phyloP scores from a whole-genome alignment of 2,329 filamentous ascomycete genomes.

The Talaromyces sp. region DNA sequence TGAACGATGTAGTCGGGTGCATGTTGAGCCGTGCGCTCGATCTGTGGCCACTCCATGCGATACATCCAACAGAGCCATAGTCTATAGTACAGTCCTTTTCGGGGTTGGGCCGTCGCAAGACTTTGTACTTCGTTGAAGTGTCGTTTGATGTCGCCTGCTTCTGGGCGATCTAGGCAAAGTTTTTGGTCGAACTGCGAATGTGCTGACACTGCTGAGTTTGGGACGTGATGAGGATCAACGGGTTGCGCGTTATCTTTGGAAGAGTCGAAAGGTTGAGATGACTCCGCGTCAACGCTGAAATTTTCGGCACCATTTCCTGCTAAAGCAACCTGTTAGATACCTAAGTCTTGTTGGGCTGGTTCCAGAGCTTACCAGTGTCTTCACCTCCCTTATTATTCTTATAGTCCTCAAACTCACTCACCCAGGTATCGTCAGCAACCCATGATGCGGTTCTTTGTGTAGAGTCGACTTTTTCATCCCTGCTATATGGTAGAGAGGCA shows the following conservation, averaged over 20 bases:
- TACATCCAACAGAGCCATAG: conserved; percentile 16
- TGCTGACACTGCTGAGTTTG: neutral
- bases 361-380: neutral
- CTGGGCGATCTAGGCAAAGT: neutral
- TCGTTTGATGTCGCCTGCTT: conserved; percentile 11
- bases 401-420: neutral
- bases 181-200: neutral
- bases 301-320: neutral
- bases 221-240: neutral
- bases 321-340: neutral
- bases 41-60: conserved; percentile 11
- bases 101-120: neutral
- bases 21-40: neutral
- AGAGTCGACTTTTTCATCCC: neutral
- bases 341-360: neutral
- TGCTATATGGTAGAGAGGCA: neutral
- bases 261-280: neutral
- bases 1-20: conserved; percentile 10
- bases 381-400: neutral
- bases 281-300: neutral
- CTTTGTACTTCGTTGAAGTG: conserved; percentile 5
- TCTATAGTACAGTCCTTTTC: conserved; percentile 1
- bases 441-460: neutral
- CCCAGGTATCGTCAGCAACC: conserved; percentile 1
- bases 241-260: neutral